A percentile compares a stretch with the other conserved stretches of the same genome.
phyloP scores from a whole-genome alignment of 495 filamentous ascomycete genomes.

The Aspergillus mulundensis region DNA sequence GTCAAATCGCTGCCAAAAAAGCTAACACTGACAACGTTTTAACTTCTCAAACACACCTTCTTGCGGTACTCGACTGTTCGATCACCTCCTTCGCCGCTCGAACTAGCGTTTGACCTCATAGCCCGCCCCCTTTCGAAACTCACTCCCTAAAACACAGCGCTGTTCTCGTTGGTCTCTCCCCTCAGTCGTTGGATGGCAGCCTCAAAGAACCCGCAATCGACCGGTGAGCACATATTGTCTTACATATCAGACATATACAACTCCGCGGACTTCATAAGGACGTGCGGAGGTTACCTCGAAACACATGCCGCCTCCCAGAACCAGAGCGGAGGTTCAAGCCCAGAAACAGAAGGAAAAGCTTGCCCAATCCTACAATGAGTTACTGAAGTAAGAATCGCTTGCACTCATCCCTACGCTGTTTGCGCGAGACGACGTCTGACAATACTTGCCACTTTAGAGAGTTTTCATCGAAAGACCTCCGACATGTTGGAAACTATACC shows the following conservation, averaged over 20 bases:
- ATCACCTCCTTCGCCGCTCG: constrained; percentile 3
- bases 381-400: constrained; percentile 71
- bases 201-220: constrained; percentile 7
- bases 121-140: background rate
- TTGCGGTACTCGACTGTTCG: constrained; percentile 1
- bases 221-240: constrained; percentile 4
- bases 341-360: constrained; percentile 96
- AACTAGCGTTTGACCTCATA: constrained; percentile 2
- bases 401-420: background rate
- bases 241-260: constrained; percentile 3
- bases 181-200: constrained; percentile 22
- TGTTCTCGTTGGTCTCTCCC: no score
- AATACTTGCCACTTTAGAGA: constrained; percentile 56
- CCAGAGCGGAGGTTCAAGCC: constrained; percentile 83
- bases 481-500: constrained; percentile 89
- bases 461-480: constrained; percentile 88
- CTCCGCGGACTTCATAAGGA: constrained; percentile 18
- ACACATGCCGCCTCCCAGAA: constrained; percentile 60
- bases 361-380: constrained; percentile 91
- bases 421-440: constrained; percentile 13
- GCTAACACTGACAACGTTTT: background rate
- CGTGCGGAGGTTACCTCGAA: constrained; percentile 30
- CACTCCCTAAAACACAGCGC: background rate
- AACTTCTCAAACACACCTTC: no score
- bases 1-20: background rate